Percentiles rank a stretch among this genome's conserved stretches.
These are phyloP conservation scores for Striga asiatica DNA, from an alignment of 257 asterid species.

Conservation along the genomic window DNA sequence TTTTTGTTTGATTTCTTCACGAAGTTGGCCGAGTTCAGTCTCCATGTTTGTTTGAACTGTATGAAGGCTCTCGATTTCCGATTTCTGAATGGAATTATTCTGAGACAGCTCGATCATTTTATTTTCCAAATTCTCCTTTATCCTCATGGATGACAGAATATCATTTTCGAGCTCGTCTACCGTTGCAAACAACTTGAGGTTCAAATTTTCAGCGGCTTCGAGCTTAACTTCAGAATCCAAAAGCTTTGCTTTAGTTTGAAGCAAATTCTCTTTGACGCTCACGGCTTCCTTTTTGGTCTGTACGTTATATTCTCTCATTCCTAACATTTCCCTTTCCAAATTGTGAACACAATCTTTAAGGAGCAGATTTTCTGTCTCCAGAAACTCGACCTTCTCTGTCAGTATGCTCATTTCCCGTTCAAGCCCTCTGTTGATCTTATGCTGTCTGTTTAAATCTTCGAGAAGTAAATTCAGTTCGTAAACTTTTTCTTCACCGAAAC, in stretches of 20 bases:
- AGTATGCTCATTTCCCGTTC: slow-evolving; percentile 31
- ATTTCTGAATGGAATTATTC: slow-evolving; percentile 29
- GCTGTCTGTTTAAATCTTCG: slow-evolving; percentile 36
- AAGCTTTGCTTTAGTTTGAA: slow-evolving; percentile 43
- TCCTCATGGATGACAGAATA: slow-evolving; percentile 34
- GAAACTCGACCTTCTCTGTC: slow-evolving; percentile 40
- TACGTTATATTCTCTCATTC: slow-evolving; percentile 32
- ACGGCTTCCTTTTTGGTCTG: slow-evolving; percentile 38
- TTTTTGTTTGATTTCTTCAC: slow-evolving; percentile 47
- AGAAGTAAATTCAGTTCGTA: slow-evolving; percentile 31
- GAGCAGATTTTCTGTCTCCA: slow-evolving; percentile 35
- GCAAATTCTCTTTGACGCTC: slow-evolving; percentile 27
- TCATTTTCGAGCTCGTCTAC: slow-evolving; percentile 45
- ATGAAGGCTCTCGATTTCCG: slow-evolving; percentile 49
- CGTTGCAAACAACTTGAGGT: slow-evolving; percentile 33
- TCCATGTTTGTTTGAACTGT: slow-evolving; percentile 33
- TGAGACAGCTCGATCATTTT: slow-evolving; percentile 45
- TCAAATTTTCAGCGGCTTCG: slow-evolving; percentile 39
- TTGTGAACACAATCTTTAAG: slow-evolving; percentile 42
- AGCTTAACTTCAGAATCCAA: slow-evolving; percentile 45
- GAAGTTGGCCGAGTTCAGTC: slow-evolving; percentile 41
- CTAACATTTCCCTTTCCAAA: slow-evolving; percentile 46
- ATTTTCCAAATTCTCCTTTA: slow-evolving; percentile 36
- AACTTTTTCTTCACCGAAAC: slow-evolving; percentile 37
- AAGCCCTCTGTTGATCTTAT: slow-evolving; percentile 26